Evolutionary conservation across 2,329 filamentous ascomycete species (phyloP).

Genomic region (Neonectria hederae): DNA sequence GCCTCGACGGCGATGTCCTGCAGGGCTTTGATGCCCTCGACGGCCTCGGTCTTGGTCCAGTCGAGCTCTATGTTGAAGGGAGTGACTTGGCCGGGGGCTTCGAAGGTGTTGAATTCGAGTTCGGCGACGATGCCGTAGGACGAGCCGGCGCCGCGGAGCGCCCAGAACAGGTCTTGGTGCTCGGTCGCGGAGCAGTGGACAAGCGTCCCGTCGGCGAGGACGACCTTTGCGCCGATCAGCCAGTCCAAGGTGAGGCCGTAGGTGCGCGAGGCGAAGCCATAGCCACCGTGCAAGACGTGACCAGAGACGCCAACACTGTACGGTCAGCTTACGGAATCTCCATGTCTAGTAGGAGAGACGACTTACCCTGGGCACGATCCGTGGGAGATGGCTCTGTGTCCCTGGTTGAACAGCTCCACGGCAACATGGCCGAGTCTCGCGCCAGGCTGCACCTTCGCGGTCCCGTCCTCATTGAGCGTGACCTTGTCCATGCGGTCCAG

Average conservation of each 20-base stretch:
- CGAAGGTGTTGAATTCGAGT: slow-evolving; percentile 42
- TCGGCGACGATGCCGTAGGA: slow-evolving; percentile 46
- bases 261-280: slow-evolving; percentile 44
- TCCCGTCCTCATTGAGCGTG: slow-evolving; percentile 30
- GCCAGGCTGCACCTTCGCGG: slow-evolving; percentile 51
- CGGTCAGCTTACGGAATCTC: slow-evolving; percentile 7
- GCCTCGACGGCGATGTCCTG: slow-evolving; percentile 39
- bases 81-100: slow-evolving; percentile 32
- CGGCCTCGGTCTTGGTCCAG: slow-evolving; percentile 31
- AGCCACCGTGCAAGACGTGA: slow-evolving; percentile 44
- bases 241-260: slow-evolving; percentile 44
- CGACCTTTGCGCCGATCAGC: slow-evolving; percentile 42
- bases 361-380: slow-evolving; percentile 63
- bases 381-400: slow-evolving; percentile 55
- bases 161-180: slow-evolving; percentile 45
- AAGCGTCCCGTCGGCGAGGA: slow-evolving; percentile 40
- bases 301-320: slow-evolving; percentile 42
- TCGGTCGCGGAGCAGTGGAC: slow-evolving; percentile 36
- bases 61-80: slow-evolving; percentile 35
- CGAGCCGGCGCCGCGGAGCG: slow-evolving; percentile 44
- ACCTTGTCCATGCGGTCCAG: slow-evolving; percentile 52
- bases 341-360: rapidly evolving
- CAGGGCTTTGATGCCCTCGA: slow-evolving; percentile 35
- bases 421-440: slow-evolving; percentile 60
- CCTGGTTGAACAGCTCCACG: slow-evolving; percentile 50